Evolutionary conservation across 495 filamentous ascomycete genomes (phyloP), one percentile per base, ranked within the genome.

Genomic region (Penicillium manginii): DNA sequence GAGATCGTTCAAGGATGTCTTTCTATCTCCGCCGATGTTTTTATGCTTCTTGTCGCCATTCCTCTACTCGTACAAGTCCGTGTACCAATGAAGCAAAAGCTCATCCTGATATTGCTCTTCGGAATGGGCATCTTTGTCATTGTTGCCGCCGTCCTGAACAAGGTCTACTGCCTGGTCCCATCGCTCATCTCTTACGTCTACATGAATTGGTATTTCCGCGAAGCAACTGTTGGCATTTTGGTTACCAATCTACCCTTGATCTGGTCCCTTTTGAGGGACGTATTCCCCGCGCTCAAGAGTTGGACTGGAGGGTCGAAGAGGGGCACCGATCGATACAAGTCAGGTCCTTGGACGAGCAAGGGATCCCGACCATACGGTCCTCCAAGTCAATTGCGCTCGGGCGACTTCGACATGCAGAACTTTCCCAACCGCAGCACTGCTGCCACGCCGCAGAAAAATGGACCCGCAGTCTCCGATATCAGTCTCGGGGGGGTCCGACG

Each of bases 131-230:
- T 86, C 56, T 89, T 90, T 70, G 85, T 87, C 60, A 88, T 90
- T 59, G 73, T 88, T 35, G 81, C 83, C 56, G 84, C 85, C 15
- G 65, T 86, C 33, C 70, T 89, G 47, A 89, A 83, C 60, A 89
- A 88, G 65, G 84, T 85, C 60, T 89, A 89, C 76, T 86, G 81
- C 49, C 84, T 90, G 60, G 81, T 82, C 18, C 75, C 76, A 2
- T 59, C 62, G 4, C 68, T 80, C 9, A 75, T 82, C 54, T 77
- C 74, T 33, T 75, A 78, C 42, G 71, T 82, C 50, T 89, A 87
- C 80, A 84, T 84, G 57, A 86, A 82, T 67, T 90, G 87, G 87
- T 89, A 90, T 68, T 79, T 83, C 62, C 84, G 87, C n/a, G 87
- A 90, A 81, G 81, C 81, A 17, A 81, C 80, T 4, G 88, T 86